These are phyloP conservation scores for Penicillium sp. DNA, from an alignment of 2,329 filamentous ascomycete species.

Conservation along the genomic window DNA sequence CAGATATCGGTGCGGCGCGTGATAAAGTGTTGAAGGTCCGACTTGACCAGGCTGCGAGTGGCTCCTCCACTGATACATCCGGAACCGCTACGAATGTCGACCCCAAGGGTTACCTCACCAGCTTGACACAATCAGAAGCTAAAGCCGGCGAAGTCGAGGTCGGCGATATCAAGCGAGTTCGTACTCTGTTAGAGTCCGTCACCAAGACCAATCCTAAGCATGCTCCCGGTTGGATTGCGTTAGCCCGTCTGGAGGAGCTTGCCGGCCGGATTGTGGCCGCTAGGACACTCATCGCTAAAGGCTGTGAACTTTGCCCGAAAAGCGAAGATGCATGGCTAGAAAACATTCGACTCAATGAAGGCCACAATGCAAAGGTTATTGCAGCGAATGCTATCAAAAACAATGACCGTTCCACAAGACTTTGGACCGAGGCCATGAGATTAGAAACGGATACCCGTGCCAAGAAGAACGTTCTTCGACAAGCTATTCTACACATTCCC, in stretches of 20 bases:
- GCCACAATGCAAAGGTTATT: slow-evolving; percentile 91
- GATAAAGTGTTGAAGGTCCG: slow-evolving; percentile 95
- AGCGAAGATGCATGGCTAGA: slow-evolving; percentile 96
- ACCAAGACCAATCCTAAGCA: slow-evolving; percentile 97
- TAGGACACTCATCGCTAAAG: slow-evolving; percentile 80
- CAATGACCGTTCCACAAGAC: slow-evolving; percentile 79
- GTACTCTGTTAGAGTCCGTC: slow-evolving; percentile 89
- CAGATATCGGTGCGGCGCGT: slow-evolving; percentile 91
- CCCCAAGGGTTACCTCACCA: slow-evolving; percentile 93
- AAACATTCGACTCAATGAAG: slow-evolving; percentile 88
- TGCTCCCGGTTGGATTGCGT: slow-evolving; percentile 92
- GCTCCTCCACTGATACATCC: slow-evolving; percentile 64
- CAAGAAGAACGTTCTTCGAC: slow-evolving; percentile 88
- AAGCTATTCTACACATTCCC: slow-evolving; percentile 87
- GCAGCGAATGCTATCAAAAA: slow-evolving; percentile 89
- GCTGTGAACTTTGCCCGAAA: slow-evolving; percentile 86
- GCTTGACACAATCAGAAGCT: slow-evolving; percentile 75
- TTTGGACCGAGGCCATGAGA: slow-evolving; percentile 96
- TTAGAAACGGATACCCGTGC: slow-evolving; percentile 77
- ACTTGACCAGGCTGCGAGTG: slow-evolving; percentile 80
- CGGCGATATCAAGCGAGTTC: slow-evolving; percentile 90
- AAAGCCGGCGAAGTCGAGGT: slow-evolving; percentile 79
- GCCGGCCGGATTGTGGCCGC: slow-evolving; percentile 90
- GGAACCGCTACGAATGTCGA: slow-evolving; percentile 91
- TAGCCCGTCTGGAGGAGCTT: slow-evolving; percentile 85